These are phyloP conservation scores for Thermomucor indicae-seudaticae DNA, from an alignment of 371 early-diverging fungal species.

Conservation along the genomic window DNA sequence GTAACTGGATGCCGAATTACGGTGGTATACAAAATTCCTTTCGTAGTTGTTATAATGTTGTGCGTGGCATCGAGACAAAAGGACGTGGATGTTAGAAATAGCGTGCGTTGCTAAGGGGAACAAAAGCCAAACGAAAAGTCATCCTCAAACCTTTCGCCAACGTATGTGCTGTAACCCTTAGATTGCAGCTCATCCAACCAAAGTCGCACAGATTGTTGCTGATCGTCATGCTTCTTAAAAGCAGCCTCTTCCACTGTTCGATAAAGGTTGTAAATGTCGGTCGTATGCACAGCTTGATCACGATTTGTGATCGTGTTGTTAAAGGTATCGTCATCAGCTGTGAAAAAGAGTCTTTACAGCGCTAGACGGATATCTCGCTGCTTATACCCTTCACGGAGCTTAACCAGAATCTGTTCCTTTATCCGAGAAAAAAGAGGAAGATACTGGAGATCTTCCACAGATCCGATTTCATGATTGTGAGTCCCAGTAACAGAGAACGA, in stretches of 20 bases:
- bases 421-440: too few relatives aligned
- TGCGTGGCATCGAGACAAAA: conserved; percentile 1
- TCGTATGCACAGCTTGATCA: neutral
- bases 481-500: too few relatives aligned
- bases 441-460: too few relatives aligned
- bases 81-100: too few relatives aligned
- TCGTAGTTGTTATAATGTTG: neutral
- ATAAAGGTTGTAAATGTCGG: too few relatives aligned
- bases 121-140: neutral
- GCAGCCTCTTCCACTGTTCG: too few relatives aligned
- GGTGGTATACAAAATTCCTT: conserved; percentile 3
- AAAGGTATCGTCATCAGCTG: neutral
- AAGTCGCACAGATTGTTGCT: neutral
- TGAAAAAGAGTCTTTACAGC: neutral
- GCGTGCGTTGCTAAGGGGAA: neutral
- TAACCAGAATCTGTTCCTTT: too few relatives aligned
- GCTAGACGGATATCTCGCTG: too few relatives aligned
- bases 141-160: neutral
- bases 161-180: neutral
- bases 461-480: too few relatives aligned
- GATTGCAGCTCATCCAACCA: neutral
- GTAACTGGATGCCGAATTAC: neutral
- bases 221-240: too few relatives aligned
- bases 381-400: too few relatives aligned
- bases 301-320: neutral